A percentile compares a stretch with the other conserved stretches of the same genome.
These are phyloP conservation scores for Lumnitzera littorea DNA, from an alignment of 345 rosid species.

Conservation along the genomic window DNA sequence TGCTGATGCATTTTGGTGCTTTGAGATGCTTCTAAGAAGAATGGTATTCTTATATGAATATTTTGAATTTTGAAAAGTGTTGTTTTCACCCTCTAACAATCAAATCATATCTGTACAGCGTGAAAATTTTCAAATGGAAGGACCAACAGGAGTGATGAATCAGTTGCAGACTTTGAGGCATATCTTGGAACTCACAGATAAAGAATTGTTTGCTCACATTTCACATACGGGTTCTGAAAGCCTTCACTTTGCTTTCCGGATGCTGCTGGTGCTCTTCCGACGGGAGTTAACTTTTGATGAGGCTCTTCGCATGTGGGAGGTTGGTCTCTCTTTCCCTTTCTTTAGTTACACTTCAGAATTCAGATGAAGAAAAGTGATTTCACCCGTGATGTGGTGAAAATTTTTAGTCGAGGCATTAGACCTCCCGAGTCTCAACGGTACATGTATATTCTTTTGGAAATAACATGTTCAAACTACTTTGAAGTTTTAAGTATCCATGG, in stretches of 20 bases:
- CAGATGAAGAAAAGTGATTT: neutral
- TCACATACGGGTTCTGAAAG: slow-evolving; percentile 86
- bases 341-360: neutral
- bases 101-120: slow-evolving; percentile 40
- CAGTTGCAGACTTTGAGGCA: slow-evolving; percentile 80
- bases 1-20: slow-evolving; percentile 98
- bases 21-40: slow-evolving; percentile 95
- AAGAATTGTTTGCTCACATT: slow-evolving; percentile 71
- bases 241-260: slow-evolving; percentile 93
- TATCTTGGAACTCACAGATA: slow-evolving; percentile 71
- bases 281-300: slow-evolving; percentile 70
- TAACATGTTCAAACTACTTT: too few species aligned
- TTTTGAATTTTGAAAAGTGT: neutral
- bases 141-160: slow-evolving; percentile 91
- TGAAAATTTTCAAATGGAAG: slow-evolving; percentile 82
- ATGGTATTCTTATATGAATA: slow-evolving; percentile 40
- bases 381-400: too few species aligned
- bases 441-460: too few species aligned
- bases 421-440: too few species aligned
- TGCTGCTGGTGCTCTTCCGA: slow-evolving; percentile 85
- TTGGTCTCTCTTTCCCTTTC: slow-evolving; percentile 19
- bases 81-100: neutral
- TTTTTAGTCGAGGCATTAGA: too few species aligned
- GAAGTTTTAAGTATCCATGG: too few species aligned
- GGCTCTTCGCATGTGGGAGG: slow-evolving; percentile 98